Percentiles rank a stretch among this genome's conserved stretches.
These are phyloP conservation scores for Candida endomychidarum DNA, from an alignment of 805 yeast genomes.

Conservation along the genomic window DNA sequence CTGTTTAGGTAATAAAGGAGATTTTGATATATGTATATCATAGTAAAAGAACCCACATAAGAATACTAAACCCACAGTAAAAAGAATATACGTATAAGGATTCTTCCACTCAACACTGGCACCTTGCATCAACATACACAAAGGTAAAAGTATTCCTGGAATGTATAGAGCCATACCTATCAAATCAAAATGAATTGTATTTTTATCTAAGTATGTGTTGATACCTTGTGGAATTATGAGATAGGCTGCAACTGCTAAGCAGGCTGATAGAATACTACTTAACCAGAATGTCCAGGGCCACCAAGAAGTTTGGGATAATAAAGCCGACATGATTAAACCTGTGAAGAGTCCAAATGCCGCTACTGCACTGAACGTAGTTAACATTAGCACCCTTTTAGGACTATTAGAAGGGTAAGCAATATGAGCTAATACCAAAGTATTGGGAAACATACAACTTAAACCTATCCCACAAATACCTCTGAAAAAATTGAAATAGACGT, in stretches of 20 bases:
- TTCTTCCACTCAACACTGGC: conserved; percentile 69
- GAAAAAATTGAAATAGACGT: conserved; percentile 26
- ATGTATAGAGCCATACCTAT: background rate
- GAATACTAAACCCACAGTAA: conserved; percentile 51
- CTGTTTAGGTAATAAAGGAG: conserved; percentile 55
- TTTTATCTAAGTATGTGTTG: conserved; percentile 12
- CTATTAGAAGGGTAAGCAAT: conserved; percentile 25
- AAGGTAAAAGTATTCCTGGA: conserved; percentile 57
- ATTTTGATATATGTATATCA: conserved; percentile 30
- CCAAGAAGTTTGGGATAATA: conserved; percentile 26
- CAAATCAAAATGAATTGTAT: conserved; percentile 24
- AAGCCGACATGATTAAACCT: conserved; percentile 29
- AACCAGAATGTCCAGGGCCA: conserved; percentile 39
- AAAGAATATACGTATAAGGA: conserved; percentile 56
- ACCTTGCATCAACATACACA: conserved; percentile 74
- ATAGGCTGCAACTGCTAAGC: conserved; percentile 16
- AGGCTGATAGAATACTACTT: conserved; percentile 21
- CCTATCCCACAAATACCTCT: conserved; percentile 36
- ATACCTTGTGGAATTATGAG: conserved; percentile 28
- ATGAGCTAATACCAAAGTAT: conserved; percentile 32
- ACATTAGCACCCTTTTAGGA: conserved; percentile 18
- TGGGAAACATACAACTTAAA: conserved; percentile 33
- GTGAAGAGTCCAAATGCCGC: conserved; percentile 32
- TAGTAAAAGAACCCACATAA: conserved; percentile 51
- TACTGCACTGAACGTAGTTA: conserved; percentile 33